Base-by-base conservation (phyloP, 352 stramenopile species). In the Phytophthora pluvialis region DNA sequence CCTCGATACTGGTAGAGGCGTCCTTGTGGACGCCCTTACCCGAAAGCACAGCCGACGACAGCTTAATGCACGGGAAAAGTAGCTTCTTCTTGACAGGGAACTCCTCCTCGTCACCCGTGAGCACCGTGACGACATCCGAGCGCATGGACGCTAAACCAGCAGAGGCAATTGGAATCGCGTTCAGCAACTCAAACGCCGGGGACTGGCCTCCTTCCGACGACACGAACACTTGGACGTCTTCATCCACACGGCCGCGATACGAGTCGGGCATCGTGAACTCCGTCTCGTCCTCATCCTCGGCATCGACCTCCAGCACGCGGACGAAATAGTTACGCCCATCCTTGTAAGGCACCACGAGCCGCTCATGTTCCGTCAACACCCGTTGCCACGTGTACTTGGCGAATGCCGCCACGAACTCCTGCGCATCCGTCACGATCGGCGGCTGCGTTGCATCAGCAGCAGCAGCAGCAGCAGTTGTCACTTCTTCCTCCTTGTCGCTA, bases 81-180 rank as follows among this genome's bases (percentile, higher is more conserved):
- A 97, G 72, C 58, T 92, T 94, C 66, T 94, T 93, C 72, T 94
- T 92, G 43, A 97, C 89, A 0, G 88, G 88, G 51, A 97, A 97
- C 66, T 91, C 83, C 49, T 97, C 90, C 18, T 93, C 88, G 51
- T 97, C 90, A 47, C 70, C 93, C 9, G 86, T 95, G 2, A 81
- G 29, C 21, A 96, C 88, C 3, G 84, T 78, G 12, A 97, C 88
- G 29, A 96, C 76, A 36, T 93, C 82, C 13, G 72, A 77, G n/a
- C 84, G 78, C 57, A 86, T 66, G 0, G 81, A 73, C 15, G 69
- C 42, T 6, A 87, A 67, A 36, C 69, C 75, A 21, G 72, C 56
- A 39, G 71, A 21, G 0, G 50, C 40, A 7, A 78, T 57, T 12
- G 57, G 21, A 4, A 52, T 58, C 1, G 63, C 67, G 57, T 89